Evolutionary conservation across 73 alveolate species (phyloP).

Genomic region (Paramecium caudatum): DNA sequence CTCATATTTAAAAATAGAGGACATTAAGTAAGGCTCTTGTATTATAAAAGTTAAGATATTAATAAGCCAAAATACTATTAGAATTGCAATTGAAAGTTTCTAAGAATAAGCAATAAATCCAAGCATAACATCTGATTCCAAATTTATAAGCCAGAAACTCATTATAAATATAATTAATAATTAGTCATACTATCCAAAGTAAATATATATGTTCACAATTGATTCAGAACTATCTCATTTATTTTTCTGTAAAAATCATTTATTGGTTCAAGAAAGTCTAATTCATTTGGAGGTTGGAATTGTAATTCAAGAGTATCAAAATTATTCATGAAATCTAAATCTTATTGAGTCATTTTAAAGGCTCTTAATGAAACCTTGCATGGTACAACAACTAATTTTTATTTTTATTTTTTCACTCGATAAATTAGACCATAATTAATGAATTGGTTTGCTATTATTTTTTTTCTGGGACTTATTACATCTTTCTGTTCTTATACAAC

Average conservation of each 20-base stretch:
- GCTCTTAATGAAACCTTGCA: not conserved
- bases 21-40: not conserved
- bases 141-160: not conserved
- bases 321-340: not conserved
- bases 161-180: too few relatives aligned
- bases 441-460: not conserved
- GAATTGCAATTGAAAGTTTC: not conserved
- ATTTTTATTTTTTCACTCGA: slow-evolving; percentile 5
- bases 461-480: not conserved
- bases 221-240: slow-evolving; percentile 5
- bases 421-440: not conserved
- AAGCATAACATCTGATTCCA: slow-evolving; percentile 1
- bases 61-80: not conserved
- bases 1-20: not conserved
- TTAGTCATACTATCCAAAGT: too few relatives aligned
- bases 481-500: not conserved
- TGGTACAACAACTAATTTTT: not conserved
- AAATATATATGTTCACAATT: slow-evolving; percentile 32
- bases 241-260: not conserved
- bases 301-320: not conserved
- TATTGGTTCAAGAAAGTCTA: not conserved
- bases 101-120: not conserved
- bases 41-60: not conserved
- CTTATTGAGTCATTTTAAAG: not conserved
- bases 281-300: slow-evolving; percentile 36